Conservation (phyloP, 106 monocot genomes). For the Dendrobium huoshanense region DNA sequence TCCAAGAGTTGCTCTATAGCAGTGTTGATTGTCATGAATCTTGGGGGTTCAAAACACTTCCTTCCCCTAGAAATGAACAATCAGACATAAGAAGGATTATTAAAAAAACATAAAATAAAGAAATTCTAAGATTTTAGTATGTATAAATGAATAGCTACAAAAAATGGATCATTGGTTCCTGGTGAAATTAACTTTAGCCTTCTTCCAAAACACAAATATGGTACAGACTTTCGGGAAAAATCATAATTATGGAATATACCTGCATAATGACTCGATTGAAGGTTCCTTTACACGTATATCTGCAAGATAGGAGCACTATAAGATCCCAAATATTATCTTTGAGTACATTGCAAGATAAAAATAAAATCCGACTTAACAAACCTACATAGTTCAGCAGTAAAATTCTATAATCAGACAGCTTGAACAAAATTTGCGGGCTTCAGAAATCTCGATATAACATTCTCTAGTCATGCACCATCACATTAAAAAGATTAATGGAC, state of each 20-base stretch:
- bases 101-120: background rate
- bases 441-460: background rate
- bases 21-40: slow-evolving; percentile 79
- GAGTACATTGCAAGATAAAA: background rate
- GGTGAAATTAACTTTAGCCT: background rate
- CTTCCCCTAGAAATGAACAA: slow-evolving; percentile 51
- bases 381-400: background rate
- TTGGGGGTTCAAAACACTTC: slow-evolving; percentile 83
- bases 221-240: slow-evolving; percentile 1
- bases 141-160: background rate
- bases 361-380: background rate
- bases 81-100: background rate
- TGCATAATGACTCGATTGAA: slow-evolving; percentile 78
- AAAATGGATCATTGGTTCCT: background rate
- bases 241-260: slow-evolving; percentile 26
- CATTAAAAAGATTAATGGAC: background rate
- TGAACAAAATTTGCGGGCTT: background rate
- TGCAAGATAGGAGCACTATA: slow-evolving; percentile 20
- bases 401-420: background rate
- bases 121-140: background rate
- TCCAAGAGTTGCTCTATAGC: slow-evolving; percentile 85
- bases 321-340: background rate
- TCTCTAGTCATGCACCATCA: background rate
- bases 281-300: slow-evolving; percentile 99
- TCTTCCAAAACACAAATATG: background rate